A percentile compares a stretch with the other conserved stretches of the same genome.
phyloP scores from a whole-genome alignment of 768 basidiomycete species.

The Kwoniella heveanensis region DNA sequence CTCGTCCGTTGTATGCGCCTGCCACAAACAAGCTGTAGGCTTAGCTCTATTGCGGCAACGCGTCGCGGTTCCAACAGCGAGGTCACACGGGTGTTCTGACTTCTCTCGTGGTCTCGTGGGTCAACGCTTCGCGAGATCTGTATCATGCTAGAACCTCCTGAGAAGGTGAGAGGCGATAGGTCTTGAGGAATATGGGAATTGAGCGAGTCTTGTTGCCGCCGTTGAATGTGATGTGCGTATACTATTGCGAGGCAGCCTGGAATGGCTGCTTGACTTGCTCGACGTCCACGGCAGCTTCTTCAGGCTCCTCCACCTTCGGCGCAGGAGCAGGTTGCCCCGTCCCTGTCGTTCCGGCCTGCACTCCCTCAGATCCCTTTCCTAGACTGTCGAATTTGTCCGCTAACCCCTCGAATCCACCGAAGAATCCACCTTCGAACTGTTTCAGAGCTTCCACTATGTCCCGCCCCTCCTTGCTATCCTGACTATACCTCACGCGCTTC shows the following conservation, averaged over 20 bases:
- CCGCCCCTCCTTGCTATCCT: slow-evolving; percentile 31
- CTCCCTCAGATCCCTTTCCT: not conserved
- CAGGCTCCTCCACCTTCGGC: not conserved
- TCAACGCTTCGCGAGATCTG: no score
- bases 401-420: slow-evolving; percentile 46
- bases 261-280: slow-evolving; percentile 3
- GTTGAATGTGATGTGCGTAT: not conserved
- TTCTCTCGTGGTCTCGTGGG: no score
- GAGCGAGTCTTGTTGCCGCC: not conserved
- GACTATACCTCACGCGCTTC: slow-evolving; percentile 8
- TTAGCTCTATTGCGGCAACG: no score
- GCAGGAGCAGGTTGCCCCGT: not conserved
- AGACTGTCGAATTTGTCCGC: slow-evolving; percentile 28
- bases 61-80: no score
- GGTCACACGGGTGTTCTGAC: no score
- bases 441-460: slow-evolving; percentile 32
- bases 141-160: no score
- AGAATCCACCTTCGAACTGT: slow-evolving; percentile 37
- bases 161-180: no score
- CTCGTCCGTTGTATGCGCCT: no score
- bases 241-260: not conserved
- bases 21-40: no score
- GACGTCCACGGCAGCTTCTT: slow-evolving; percentile 10
- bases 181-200: no score
- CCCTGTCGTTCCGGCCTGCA: no score